Evolutionary conservation across 495 filamentous ascomycete genomes (phyloP).

Genomic region (Acidomyces sp.): DNA sequence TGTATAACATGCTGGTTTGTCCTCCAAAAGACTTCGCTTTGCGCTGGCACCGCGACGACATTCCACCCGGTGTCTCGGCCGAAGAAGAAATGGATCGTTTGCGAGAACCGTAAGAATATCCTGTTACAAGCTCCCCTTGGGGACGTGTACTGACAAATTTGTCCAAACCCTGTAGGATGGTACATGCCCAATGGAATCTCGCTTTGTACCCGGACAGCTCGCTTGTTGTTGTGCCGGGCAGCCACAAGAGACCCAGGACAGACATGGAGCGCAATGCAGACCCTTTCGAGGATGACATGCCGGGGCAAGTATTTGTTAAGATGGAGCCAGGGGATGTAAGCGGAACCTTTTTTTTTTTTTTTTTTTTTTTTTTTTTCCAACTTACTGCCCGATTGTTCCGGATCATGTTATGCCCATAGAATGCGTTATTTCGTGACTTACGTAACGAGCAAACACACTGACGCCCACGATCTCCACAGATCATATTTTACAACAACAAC

Average conservation of each 20-base stretch:
- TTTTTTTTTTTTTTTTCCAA: no score
- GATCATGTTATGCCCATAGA: no score
- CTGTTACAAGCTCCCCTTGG: no score
- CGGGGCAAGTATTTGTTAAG: conserved; percentile 48
- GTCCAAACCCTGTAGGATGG: no score
- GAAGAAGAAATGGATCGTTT: conserved; percentile 41
- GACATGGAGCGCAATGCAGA: conserved; percentile 47
- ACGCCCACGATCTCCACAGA: no score
- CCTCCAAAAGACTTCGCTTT: conserved; percentile 53
- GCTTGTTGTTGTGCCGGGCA: conserved; percentile 58
- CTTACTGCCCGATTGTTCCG: no score
- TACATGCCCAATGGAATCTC: conserved; percentile 68
- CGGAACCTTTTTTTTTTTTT: no score
- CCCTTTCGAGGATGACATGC: conserved; percentile 43
- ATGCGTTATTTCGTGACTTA: no score
- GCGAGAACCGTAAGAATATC: no score
- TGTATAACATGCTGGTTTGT: conserved; percentile 66
- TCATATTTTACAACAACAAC: conserved; percentile 80
- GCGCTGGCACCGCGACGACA: conserved; percentile 69
- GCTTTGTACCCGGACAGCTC: conserved; percentile 54
- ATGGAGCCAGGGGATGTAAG: conserved; percentile 58
- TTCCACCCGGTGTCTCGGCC: conserved; percentile 40
- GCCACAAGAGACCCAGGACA: conserved; percentile 53
- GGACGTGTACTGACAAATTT: no score
- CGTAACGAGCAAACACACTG: no score